phyloP scores from a whole-genome alignment of 2,329 filamentous ascomycete genomes.

The Cryphonectria radicalis region DNA sequence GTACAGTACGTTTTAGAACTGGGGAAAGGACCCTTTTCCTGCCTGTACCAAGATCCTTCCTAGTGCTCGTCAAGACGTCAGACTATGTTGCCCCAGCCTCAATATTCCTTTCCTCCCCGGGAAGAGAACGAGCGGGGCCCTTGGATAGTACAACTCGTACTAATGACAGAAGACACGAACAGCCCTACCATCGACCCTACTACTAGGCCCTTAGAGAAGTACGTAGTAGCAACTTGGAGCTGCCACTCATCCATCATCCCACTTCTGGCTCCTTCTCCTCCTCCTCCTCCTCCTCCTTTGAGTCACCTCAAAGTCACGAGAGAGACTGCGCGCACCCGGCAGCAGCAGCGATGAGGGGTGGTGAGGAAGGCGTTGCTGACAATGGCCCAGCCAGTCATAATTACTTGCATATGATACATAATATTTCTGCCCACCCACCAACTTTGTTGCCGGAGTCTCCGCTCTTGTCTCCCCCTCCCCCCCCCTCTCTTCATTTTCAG shows the following conservation, averaged over 20 bases:
- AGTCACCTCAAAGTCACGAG: not conserved
- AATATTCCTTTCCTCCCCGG: not conserved
- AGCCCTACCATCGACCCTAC: not conserved
- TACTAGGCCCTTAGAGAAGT: no score
- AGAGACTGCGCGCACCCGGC: no score
- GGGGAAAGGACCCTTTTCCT: not conserved
- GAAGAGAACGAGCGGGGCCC: not conserved
- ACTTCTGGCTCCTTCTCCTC: not conserved
- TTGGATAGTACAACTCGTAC: not conserved
- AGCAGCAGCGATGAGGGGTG: not conserved
- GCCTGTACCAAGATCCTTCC: not conserved
- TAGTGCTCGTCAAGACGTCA: not conserved
- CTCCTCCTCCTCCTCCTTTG: not conserved
- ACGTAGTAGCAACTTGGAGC: not conserved
- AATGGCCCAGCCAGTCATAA: not conserved
- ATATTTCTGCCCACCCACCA: not conserved
- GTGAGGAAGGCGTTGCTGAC: not conserved
- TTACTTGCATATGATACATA: not conserved
- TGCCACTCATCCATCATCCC: not conserved
- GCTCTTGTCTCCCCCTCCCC: not conserved
- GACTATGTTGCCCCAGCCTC: conserved; percentile 1
- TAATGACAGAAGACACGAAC: not conserved
- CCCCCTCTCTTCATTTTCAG: not conserved
- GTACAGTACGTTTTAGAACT: not conserved
- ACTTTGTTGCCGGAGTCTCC: not conserved